Conservation (phyloP, 441 rosid genomes). For the Mallotus repandus region DNA sequence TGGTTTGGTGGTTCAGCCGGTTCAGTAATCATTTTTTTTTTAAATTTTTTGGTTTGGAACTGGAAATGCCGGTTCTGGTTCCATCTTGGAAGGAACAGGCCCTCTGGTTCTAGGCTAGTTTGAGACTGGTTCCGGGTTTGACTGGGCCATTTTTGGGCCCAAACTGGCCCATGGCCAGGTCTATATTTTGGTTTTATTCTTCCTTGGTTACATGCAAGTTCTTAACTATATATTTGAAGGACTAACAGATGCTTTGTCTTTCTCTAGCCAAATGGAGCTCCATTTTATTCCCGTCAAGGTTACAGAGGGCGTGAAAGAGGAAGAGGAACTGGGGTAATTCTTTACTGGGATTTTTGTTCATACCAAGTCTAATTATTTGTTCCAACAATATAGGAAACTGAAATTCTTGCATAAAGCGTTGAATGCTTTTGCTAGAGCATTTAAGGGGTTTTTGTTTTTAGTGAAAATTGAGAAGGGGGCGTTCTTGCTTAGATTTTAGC, state of each 20-base stretch:
- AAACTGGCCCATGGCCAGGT: no score
- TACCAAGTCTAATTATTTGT: background rate
- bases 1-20: no score
- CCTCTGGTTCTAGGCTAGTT: no score
- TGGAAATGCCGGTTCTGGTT: no score
- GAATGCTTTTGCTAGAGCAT: background rate
- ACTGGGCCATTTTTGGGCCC: no score
- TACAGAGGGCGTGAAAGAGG: conserved; percentile 76
- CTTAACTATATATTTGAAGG: background rate
- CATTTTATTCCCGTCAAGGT: conserved; percentile 49
- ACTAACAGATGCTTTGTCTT: background rate
- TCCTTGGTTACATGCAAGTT: background rate
- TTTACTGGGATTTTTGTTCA: background rate
- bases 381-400: background rate
- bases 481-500: background rate
- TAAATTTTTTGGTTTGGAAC: no score
- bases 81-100: no score
- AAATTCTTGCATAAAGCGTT: background rate
- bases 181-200: background rate
- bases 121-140: no score
- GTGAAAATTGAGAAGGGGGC: background rate
- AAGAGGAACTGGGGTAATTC: conserved; percentile 75
- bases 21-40: no score
- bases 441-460: background rate
- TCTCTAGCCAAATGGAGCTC: conserved; percentile 61